phyloP scores from a whole-genome alignment of 768 basidiomycete genomes.

The Lactarius sp. region DNA sequence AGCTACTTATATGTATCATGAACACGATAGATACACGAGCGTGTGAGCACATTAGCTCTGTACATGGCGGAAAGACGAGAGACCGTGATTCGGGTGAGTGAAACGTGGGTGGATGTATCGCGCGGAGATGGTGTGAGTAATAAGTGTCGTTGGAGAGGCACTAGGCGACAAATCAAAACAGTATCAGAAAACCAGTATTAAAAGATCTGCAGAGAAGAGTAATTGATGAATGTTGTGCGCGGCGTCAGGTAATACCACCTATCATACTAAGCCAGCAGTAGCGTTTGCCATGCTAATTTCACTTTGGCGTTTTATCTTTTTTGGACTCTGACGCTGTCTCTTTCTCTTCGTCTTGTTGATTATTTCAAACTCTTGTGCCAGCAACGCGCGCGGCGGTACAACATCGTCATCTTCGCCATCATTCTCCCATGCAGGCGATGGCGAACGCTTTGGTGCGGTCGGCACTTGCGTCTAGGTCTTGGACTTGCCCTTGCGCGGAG shows the following conservation, averaged over 20 bases:
- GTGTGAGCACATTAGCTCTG: not conserved
- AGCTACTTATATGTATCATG: conserved; percentile 5
- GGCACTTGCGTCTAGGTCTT: not conserved
- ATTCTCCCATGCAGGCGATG: too few relatives aligned
- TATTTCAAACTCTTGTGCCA: too few relatives aligned
- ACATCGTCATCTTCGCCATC: too few relatives aligned
- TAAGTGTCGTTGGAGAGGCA: conserved; percentile 14
- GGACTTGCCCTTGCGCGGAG: not conserved
- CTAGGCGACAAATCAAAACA: conserved; percentile 12
- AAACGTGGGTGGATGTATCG: conserved; percentile 13
- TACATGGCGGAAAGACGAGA: not conserved
- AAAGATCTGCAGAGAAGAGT: not conserved
- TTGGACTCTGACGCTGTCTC: not conserved
- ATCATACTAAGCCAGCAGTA: not conserved
- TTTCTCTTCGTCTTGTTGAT: too few relatives aligned
- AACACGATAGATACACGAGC: not conserved
- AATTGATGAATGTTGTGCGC: too few relatives aligned
- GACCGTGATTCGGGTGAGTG: not conserved
- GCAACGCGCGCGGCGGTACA: too few relatives aligned
- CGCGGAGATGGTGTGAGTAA: not conserved
- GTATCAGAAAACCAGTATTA: conserved; percentile 8
- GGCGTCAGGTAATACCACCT: not conserved
- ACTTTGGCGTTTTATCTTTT: not conserved
- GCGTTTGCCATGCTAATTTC: not conserved
- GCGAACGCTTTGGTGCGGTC: conserved; percentile 3